A percentile compares a stretch with the other conserved stretches of the same genome.
phyloP scores from a whole-genome alignment of 202 grass and related monocot species.

The Hordeum pubiflorum region DNA sequence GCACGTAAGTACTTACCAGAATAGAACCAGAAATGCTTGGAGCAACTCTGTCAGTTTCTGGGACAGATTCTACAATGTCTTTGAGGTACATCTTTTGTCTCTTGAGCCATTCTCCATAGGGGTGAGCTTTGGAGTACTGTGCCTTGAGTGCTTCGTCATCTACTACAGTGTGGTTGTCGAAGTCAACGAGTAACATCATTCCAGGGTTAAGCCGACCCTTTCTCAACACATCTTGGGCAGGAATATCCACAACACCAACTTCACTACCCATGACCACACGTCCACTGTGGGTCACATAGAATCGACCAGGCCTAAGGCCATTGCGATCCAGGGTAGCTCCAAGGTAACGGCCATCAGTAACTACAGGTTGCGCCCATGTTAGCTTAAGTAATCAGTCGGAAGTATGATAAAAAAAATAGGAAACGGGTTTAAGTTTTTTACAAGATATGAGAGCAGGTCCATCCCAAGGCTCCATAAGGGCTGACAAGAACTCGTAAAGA shows the following conservation, averaged over 20 bases:
- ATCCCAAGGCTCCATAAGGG: conserved; percentile 99
- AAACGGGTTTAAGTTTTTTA: conserved; percentile 28
- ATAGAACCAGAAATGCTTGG: conserved; percentile 56
- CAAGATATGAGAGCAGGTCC: conserved; percentile 99
- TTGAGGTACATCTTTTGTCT: conserved; percentile 71
- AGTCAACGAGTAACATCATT: conserved; percentile 99
- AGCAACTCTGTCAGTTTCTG: conserved; percentile 51
- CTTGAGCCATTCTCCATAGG: conserved; percentile 84
- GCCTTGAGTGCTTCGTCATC: conserved; percentile 89
- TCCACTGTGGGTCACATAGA: conserved; percentile 86
- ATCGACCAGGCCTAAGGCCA: conserved; percentile 81
- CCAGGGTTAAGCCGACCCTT: conserved; percentile 96
- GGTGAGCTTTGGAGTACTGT: conserved; percentile 78
- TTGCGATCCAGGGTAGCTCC: conserved; percentile 94
- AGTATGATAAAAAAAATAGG: not conserved
- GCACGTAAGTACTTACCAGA: conserved; percentile 41
- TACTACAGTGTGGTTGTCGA: conserved; percentile 85
- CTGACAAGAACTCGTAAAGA: conserved; percentile 85
- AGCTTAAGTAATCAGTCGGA: conserved; percentile 18
- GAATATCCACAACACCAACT: conserved; percentile 92
- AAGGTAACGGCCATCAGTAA: conserved; percentile 97
- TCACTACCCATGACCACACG: conserved; percentile 98
- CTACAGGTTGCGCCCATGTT: conserved; percentile 36
- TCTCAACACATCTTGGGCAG: conserved; percentile 67
- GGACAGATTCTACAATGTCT: conserved; percentile 72